Evolutionary conservation across 306 rosid species (phyloP).

Genomic region (Castanea crenata): DNA sequence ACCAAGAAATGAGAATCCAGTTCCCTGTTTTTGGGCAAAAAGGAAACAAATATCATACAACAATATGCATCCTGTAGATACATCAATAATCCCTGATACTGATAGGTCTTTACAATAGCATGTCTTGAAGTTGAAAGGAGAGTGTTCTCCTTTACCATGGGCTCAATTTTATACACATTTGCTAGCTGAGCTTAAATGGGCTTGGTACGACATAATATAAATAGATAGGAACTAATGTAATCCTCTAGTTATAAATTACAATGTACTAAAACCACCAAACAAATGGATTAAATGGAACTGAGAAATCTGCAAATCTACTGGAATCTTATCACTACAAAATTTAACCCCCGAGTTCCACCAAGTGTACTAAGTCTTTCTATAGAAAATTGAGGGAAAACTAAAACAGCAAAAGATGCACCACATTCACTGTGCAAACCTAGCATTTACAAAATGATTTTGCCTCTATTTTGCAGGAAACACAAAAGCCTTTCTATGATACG

Average conservation of each 20-base stretch:
- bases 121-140: neutral
- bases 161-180: neutral
- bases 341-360: neutral
- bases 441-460: neutral
- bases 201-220: neutral
- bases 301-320: neutral
- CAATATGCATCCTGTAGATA: neutral
- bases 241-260: neutral
- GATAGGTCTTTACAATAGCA: neutral
- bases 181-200: neutral
- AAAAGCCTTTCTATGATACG: neutral
- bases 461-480: neutral
- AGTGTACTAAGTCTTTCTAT: neutral
- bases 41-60: neutral
- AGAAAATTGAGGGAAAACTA: neutral
- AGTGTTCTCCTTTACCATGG: neutral
- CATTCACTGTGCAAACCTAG: neutral
- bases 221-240: neutral
- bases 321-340: neutral
- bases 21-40: neutral
- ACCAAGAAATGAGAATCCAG: too few species aligned
- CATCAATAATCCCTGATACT: neutral
- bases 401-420: neutral
- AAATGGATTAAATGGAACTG: neutral
- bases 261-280: neutral